phyloP scores from a whole-genome alignment of 345 rosid genomes.

The Rhizophora mangle region DNA sequence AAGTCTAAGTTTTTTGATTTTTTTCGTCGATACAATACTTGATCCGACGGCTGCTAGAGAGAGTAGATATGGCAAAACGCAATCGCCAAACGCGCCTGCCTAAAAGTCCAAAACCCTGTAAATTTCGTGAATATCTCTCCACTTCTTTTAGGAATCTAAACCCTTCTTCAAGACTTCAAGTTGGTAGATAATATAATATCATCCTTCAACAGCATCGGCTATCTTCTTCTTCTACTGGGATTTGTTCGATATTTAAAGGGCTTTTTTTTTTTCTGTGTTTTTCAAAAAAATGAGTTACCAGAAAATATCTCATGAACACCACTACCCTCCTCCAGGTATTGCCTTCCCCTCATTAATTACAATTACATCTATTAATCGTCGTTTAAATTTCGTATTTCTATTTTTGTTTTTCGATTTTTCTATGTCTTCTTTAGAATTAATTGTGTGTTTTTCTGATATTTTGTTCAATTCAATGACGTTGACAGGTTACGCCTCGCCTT shows the following conservation, averaged over 20 bases:
- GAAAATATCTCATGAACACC: constrained; percentile 41
- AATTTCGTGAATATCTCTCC: no score
- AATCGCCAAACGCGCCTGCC: no score
- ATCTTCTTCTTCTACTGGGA: background rate
- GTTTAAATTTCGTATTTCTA: background rate
- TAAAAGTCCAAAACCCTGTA: no score
- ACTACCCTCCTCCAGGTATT: constrained; percentile 62
- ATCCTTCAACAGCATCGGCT: background rate
- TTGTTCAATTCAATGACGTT: background rate
- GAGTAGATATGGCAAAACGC: no score
- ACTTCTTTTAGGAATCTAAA: no score
- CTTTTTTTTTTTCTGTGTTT: no score
- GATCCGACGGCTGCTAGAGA: no score
- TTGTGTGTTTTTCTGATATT: constrained; percentile 1
- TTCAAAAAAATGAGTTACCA: constrained; percentile 56
- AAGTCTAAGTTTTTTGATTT: no score
- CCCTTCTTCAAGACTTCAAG: no score
- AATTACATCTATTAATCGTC: background rate
- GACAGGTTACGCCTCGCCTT: constrained; percentile 34
- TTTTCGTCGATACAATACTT: no score
- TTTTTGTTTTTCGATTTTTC: background rate
- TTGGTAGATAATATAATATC: no score
- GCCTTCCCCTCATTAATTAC: background rate
- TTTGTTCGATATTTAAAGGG: background rate
- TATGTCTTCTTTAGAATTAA: background rate